Percentiles rank a stretch among this genome's conserved stretches.
Evolutionary conservation across 140 eudicot species (phyloP).

Genomic region (Flaveria floridana): DNA sequence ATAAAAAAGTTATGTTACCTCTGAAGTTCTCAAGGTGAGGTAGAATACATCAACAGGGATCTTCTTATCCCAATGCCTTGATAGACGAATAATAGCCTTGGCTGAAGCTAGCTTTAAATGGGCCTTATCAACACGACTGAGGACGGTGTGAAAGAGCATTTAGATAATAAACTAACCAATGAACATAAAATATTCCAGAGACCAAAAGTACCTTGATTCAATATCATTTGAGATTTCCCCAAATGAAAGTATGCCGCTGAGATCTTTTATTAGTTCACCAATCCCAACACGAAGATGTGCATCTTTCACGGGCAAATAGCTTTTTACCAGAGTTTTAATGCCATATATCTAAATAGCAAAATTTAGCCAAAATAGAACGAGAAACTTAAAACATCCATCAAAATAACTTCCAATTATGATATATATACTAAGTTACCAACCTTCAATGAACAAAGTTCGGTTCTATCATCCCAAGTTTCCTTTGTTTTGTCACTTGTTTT

Average conservation of each 20-base stretch:
- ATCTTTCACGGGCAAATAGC: constrained; percentile 88
- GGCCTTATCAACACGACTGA: constrained; percentile 75
- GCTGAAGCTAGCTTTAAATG: constrained; percentile 92
- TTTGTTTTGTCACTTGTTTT: constrained; percentile 46
- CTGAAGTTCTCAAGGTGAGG: constrained; percentile 70
- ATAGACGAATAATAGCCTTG: constrained; percentile 89
- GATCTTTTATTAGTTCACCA: constrained; percentile 59
- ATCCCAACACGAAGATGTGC: constrained; percentile 88
- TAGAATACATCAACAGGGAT: constrained; percentile 72
- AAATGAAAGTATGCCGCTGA: constrained; percentile 58
- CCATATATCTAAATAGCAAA: constrained; percentile 68
- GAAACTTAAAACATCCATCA: constrained; percentile 20
- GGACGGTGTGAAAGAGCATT: constrained; percentile 6
- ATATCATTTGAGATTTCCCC: constrained; percentile 76
- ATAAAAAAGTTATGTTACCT: constrained; percentile 46
- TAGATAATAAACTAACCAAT: constrained; percentile 13
- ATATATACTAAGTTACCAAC: constrained; percentile 39
- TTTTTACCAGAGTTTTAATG: constrained; percentile 80
- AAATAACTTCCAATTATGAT: constrained; percentile 15
- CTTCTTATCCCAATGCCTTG: constrained; percentile 82
- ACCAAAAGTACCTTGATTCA: constrained; percentile 58
- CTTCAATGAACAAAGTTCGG: constrained; percentile 81
- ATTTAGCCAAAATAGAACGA: background rate
- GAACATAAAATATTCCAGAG: background rate
- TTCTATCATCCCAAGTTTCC: constrained; percentile 72